Conservation (phyloP, 306 rosid genomes). For the Malus sieversii region DNA sequence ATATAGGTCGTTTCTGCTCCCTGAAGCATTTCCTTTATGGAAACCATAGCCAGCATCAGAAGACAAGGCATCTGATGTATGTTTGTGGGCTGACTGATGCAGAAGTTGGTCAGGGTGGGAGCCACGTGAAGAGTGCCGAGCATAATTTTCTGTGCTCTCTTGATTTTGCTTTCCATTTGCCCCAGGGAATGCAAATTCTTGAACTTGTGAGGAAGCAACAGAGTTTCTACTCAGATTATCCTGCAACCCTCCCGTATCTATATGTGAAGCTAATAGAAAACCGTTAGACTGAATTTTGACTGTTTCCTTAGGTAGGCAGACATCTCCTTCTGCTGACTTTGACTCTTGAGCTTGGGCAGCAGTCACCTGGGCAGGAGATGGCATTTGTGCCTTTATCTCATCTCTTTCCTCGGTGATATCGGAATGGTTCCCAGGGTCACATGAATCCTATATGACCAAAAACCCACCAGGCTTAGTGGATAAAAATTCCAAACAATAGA, state of each 20-base stretch:
- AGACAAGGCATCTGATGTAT: slow-evolving; percentile 18
- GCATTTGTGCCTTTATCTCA: slow-evolving; percentile 50
- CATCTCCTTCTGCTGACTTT: slow-evolving; percentile 24
- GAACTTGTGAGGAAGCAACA: slow-evolving; percentile 34
- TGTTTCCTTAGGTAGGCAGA: slow-evolving; percentile 25
- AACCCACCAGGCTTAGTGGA: slow-evolving; percentile 10
- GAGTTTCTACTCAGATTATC: slow-evolving; percentile 18
- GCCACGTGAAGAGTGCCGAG: slow-evolving; percentile 27
- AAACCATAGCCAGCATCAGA: slow-evolving; percentile 18
- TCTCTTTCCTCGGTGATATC: slow-evolving; percentile 79
- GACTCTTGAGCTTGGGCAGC: slow-evolving; percentile 31
- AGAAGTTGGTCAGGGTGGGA: slow-evolving; percentile 18
- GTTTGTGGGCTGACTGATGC: slow-evolving; percentile 20
- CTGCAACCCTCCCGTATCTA: slow-evolving; percentile 20
- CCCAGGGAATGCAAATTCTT: slow-evolving; percentile 40
- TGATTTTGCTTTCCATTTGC: slow-evolving; percentile 30
- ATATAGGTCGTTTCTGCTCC: slow-evolving; percentile 36
- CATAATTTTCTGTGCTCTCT: slow-evolving; percentile 27
- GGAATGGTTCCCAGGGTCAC: slow-evolving; percentile 78
- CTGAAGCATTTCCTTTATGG: slow-evolving; percentile 29
- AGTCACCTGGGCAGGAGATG: slow-evolving; percentile 21
- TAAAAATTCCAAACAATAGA: slow-evolving; percentile 1
- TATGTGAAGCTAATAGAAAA: slow-evolving; percentile 28
- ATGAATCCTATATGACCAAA: slow-evolving; percentile 56
- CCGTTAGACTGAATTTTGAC: slow-evolving; percentile 28